A percentile compares a stretch with the other conserved stretches of the same genome.
Evolutionary conservation across 352 stramenopile genomes (phyloP).

Genomic region (Nothophytophthora sp.): DNA sequence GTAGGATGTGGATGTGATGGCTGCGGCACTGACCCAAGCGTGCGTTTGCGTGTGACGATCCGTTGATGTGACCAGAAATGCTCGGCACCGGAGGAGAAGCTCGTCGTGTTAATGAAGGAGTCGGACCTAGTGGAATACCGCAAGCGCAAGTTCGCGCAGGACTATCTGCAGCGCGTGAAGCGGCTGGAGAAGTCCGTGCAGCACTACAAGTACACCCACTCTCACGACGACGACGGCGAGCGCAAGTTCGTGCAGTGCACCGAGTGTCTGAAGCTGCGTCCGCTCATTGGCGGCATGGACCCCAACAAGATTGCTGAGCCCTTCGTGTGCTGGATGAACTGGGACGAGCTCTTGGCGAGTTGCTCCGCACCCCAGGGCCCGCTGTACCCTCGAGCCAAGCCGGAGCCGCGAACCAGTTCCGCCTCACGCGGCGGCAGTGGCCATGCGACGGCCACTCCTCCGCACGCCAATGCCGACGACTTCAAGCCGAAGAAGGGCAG

Average conservation of each 20-base stretch:
- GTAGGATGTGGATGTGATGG: not conserved
- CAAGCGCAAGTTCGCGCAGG: constrained; percentile 63
- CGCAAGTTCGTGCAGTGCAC: constrained; percentile 73
- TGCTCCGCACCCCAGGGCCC: constrained; percentile 70
- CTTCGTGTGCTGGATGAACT: constrained; percentile 89
- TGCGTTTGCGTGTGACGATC: not conserved
- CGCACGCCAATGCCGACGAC: constrained; percentile 1
- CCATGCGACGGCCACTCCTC: not conserved
- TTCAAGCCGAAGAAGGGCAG: constrained; percentile 6
- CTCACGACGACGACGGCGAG: constrained; percentile 61
- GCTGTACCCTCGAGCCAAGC: constrained; percentile 19
- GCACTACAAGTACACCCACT: constrained; percentile 66
- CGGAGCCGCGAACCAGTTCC: constrained; percentile 4
- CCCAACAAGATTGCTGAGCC: constrained; percentile 61
- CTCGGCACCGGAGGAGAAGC: constrained; percentile 64
- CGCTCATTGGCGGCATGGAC: constrained; percentile 78
- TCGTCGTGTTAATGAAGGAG: constrained; percentile 66
- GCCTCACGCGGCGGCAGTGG: not conserved
- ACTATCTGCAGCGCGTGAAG: constrained; percentile 71
- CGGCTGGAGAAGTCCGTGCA: constrained; percentile 73
- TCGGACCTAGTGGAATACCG: constrained; percentile 61
- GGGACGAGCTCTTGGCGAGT: constrained; percentile 76
- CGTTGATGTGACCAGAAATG: constrained; percentile 88
- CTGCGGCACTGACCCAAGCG: not conserved
- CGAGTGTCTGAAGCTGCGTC: constrained; percentile 73